These are phyloP conservation scores for Agaricus sinodeliciosus DNA, from an alignment of 768 basidiomycete genomes.

Conservation along the genomic window DNA sequence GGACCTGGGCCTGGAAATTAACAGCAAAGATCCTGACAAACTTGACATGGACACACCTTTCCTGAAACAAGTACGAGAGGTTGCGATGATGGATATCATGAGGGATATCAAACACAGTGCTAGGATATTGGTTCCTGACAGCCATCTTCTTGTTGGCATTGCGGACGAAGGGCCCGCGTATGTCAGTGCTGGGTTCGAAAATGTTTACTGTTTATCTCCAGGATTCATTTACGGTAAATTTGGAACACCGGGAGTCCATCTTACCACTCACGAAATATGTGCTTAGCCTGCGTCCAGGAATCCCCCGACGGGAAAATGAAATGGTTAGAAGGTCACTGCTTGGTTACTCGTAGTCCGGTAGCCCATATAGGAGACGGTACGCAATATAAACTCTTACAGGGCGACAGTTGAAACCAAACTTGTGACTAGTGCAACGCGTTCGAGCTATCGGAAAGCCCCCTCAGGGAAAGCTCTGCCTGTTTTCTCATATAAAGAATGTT, in stretches of 20 bases:
- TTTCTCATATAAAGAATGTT: constrained; percentile 57
- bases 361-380: constrained; percentile 71
- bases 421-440: constrained; percentile 56
- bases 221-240: constrained; percentile 63
- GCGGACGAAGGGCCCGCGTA: constrained; percentile 79
- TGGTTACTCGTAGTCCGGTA: constrained; percentile 68
- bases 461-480: constrained; percentile 44
- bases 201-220: constrained; percentile 47
- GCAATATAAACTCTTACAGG: constrained; percentile 7
- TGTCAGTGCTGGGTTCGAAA: constrained; percentile 33
- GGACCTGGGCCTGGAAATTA: constrained; percentile 34
- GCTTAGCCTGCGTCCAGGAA: constrained; percentile 52
- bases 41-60: constrained; percentile 49
- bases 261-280: neutral
- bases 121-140: constrained; percentile 62
- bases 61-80: constrained; percentile 47
- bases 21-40: constrained; percentile 21
- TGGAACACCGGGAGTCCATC: neutral
- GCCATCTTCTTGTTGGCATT: constrained; percentile 69
- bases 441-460: constrained; percentile 68
- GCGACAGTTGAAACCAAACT: no score
- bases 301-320: constrained; percentile 39
- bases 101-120: constrained; percentile 73
- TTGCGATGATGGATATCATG: constrained; percentile 57
- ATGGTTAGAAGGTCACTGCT: constrained; percentile 55